Percentiles rank a stretch among this genome's conserved stretches.
These are phyloP conservation scores for Hemisphaericaspora lyxosophila DNA, from an alignment of 1,139 yeast genomes.

Conservation along the genomic window DNA sequence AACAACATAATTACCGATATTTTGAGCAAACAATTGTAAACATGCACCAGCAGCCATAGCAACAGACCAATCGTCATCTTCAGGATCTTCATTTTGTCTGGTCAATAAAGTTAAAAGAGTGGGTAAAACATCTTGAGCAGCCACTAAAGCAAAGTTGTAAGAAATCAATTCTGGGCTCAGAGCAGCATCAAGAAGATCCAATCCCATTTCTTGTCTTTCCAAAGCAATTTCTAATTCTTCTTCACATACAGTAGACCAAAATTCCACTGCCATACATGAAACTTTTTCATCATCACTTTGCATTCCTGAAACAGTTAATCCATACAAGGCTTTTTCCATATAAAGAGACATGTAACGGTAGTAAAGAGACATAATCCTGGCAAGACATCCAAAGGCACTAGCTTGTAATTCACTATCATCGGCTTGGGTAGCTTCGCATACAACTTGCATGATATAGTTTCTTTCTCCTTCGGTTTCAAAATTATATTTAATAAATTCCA, in stretches of 20 bases:
- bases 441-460: conserved; percentile 96
- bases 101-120: conserved; percentile 76
- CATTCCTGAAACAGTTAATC: conserved; percentile 90
- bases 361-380: conserved; percentile 87
- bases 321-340: conserved; percentile 95
- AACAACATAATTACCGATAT: conserved; percentile 82
- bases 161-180: conserved; percentile 37
- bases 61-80: conserved; percentile 96
- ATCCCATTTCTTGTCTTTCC: conserved; percentile 60
- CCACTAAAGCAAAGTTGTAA: conserved; percentile 80
- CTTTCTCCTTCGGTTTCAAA: conserved; percentile 94
- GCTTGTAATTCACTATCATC: conserved; percentile 81
- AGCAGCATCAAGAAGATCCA: conserved; percentile 20
- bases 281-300: conserved; percentile 81
- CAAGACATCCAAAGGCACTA: conserved; percentile 93
- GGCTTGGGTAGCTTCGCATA: conserved; percentile 96
- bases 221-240: conserved; percentile 83
- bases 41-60: conserved; percentile 99
- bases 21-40: conserved; percentile 87
- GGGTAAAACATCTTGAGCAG: conserved; percentile 83
- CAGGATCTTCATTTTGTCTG: conserved; percentile 87
- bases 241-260: conserved; percentile 97
- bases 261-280: conserved; percentile 97
- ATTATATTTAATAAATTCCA: conserved; percentile 84
- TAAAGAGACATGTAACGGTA: conserved; percentile 88